Conservation (phyloP, 345 rosid species). For the Gossypium mustelinum region DNA sequence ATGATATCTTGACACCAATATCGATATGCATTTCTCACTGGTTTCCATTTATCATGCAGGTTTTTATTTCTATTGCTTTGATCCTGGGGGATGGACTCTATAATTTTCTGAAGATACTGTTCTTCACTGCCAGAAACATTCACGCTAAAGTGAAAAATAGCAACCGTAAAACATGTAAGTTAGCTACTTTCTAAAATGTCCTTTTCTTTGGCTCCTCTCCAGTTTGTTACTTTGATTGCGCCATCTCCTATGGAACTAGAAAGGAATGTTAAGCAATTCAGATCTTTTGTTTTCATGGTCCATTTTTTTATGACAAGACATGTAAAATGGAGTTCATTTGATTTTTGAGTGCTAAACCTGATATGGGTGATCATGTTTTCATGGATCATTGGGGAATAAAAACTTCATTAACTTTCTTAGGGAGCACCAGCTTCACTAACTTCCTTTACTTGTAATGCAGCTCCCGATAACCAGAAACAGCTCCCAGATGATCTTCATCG, state of each 20-base stretch:
- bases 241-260: background rate
- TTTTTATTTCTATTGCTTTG: slow-evolving; percentile 74
- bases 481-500: slow-evolving; percentile 34
- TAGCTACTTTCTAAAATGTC: background rate
- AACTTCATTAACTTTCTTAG: background rate
- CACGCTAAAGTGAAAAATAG: slow-evolving; percentile 28
- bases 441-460: slow-evolving; percentile 23
- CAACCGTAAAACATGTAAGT: slow-evolving; percentile 40
- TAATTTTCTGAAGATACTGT: slow-evolving; percentile 77
- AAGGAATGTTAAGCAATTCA: background rate
- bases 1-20: background rate
- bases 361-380: background rate
- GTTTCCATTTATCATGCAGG: slow-evolving; percentile 35
- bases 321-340: background rate
- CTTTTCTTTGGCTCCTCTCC: background rate
- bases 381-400: background rate
- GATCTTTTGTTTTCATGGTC: slow-evolving; percentile 4
- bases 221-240: background rate
- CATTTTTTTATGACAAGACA: slow-evolving; percentile 42
- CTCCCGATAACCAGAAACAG: slow-evolving; percentile 23
- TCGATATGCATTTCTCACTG: background rate
- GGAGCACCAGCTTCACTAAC: slow-evolving; percentile 5
- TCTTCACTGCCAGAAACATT: slow-evolving; percentile 50
- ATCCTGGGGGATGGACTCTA: slow-evolving; percentile 92
- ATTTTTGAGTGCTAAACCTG: background rate